Conservation (phyloP, 352 stramenopile genomes). For the Phytophthora nicotianae region DNA sequence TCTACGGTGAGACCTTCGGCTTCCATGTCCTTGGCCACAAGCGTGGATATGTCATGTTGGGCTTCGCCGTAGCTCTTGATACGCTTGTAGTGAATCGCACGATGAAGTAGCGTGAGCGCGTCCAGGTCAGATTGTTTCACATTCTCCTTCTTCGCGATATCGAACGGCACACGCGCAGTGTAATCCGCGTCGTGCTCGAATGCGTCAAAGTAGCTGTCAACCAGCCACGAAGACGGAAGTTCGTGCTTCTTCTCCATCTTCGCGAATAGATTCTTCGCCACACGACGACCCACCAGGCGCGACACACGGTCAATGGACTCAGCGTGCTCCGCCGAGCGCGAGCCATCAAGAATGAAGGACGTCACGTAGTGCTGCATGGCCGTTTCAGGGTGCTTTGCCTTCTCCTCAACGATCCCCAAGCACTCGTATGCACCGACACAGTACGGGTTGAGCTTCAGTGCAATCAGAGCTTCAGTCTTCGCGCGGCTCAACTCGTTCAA, state of each 20-base stretch:
- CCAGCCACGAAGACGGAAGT: conserved; percentile 78
- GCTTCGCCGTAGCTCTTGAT: conserved; percentile 54
- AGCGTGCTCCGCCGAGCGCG: conserved; percentile 66
- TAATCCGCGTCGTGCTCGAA: conserved; percentile 84
- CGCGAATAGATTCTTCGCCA: conserved; percentile 72
- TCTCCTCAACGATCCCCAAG: conserved; percentile 69
- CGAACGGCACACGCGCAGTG: conserved; percentile 54
- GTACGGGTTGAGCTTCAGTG: conserved; percentile 71
- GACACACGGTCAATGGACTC: conserved; percentile 79
- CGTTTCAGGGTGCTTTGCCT: conserved; percentile 46
- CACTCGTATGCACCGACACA: conserved; percentile 72
- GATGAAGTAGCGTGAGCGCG: conserved; percentile 57
- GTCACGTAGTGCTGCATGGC: conserved; percentile 87
- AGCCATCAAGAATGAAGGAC: conserved; percentile 83
- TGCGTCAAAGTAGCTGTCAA: conserved; percentile 86
- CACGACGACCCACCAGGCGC: conserved; percentile 61
- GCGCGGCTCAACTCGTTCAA: conserved; percentile 49
- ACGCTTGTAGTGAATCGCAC: conserved; percentile 75
- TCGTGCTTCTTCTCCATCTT: conserved; percentile 76
- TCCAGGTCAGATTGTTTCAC: conserved; percentile 50
- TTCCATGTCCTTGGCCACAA: conserved; percentile 49
- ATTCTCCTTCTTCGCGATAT: conserved; percentile 63
- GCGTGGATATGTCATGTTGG: conserved; percentile 49
- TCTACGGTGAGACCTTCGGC: conserved; percentile 39
- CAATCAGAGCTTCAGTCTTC: conserved; percentile 48